These are phyloP conservation scores for Phytophthora hybrid DNA, from an alignment of 352 stramenopile species.

Conservation along the genomic window DNA sequence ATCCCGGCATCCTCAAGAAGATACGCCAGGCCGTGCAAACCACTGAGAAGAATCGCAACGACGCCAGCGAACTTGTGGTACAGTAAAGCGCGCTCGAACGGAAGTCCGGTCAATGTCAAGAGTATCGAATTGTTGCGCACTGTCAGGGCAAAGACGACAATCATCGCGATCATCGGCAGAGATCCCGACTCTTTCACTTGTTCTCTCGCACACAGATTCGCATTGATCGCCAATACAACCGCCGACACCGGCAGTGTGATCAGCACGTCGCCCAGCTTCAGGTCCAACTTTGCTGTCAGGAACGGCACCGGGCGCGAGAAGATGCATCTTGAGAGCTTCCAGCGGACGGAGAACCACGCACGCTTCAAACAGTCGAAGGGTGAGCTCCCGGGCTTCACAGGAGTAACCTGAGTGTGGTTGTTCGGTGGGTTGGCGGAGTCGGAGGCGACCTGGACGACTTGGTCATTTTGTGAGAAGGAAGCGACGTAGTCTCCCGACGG, in stretches of 20 bases:
- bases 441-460: neutral
- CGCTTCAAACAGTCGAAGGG: conserved; percentile 24
- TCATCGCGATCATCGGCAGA: conserved; percentile 41
- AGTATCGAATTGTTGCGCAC: conserved; percentile 62
- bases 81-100: conserved; percentile 53
- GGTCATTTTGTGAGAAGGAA: neutral
- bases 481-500: conserved; percentile 15
- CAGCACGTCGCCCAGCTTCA: conserved; percentile 47
- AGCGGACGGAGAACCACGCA: conserved; percentile 33
- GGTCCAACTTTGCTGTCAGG: conserved; percentile 34
- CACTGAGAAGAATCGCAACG: conserved; percentile 37
- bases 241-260: conserved; percentile 30
- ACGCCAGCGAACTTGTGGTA: conserved; percentile 57
- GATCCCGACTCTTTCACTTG: conserved; percentile 26
- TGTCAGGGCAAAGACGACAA: conserved; percentile 43
- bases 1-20: conserved; percentile 26
- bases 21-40: conserved; percentile 47
- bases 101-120: conserved; percentile 41
- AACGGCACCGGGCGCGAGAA: conserved; percentile 34
- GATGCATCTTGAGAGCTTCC: conserved; percentile 22
- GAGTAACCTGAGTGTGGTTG: neutral
- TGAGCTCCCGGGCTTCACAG: neutral
- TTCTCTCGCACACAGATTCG: conserved; percentile 7
- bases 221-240: conserved; percentile 27
- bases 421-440: neutral